A percentile compares a stretch with the other conserved stretches of the same genome.
These are phyloP conservation scores for Aspergillus heteromorphus DNA, from an alignment of 495 filamentous ascomycete genomes.

Conservation along the genomic window DNA sequence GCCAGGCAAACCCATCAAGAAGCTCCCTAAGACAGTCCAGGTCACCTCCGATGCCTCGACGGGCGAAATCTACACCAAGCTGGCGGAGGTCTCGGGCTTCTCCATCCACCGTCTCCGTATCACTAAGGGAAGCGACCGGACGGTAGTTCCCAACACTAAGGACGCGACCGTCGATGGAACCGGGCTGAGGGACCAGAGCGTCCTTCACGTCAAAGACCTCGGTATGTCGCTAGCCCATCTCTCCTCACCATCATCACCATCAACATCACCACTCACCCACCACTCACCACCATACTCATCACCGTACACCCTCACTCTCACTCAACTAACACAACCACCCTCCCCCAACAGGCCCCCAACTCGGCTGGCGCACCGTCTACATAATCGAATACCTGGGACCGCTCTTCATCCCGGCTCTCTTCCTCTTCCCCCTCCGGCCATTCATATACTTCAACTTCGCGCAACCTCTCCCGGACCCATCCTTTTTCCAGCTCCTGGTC, in stretches of 20 bases:
- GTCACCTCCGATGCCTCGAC: slow-evolving; percentile 55
- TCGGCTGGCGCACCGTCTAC: slow-evolving; percentile 91
- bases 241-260: no score
- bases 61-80: slow-evolving; percentile 55
- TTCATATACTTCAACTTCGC: slow-evolving; percentile 63
- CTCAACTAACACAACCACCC: not conserved
- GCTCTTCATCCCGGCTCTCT: slow-evolving; percentile 78
- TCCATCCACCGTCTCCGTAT: slow-evolving; percentile 60
- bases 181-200: slow-evolving; percentile 61
- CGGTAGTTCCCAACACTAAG: slow-evolving; percentile 63
- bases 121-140: slow-evolving; percentile 66
- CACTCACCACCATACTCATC: no score
- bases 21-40: slow-evolving; percentile 62
- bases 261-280: no score
- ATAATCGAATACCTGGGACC: slow-evolving; percentile 92
- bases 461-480: slow-evolving; percentile 46
- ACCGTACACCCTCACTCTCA: not conserved
- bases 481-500: slow-evolving; percentile 63
- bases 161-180: slow-evolving; percentile 56
- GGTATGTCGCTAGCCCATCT: slow-evolving; percentile 51
- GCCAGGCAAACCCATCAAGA: slow-evolving; percentile 59
- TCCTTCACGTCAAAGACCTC: slow-evolving; percentile 87
- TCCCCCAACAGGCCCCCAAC: slow-evolving; percentile 85
- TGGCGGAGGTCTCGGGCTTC: slow-evolving; percentile 50
- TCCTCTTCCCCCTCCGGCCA: slow-evolving; percentile 63